phyloP scores from a whole-genome alignment of 164 flowering plant species.

The Nymphaea thermarum region DNA sequence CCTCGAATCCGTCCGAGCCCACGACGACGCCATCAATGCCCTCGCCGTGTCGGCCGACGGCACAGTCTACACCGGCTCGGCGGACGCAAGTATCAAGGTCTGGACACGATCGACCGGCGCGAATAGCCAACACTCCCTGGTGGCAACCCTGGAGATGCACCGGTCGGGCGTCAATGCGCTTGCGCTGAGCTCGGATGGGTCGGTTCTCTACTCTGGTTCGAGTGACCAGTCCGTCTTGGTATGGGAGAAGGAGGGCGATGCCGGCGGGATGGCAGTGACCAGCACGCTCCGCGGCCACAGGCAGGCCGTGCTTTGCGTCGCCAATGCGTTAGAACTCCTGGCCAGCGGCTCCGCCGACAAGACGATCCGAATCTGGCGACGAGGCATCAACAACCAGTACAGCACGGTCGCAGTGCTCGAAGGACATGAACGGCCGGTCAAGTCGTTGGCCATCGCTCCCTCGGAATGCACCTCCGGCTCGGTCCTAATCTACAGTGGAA shows the following conservation, averaged over 20 bases:
- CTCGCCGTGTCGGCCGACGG: conserved; percentile 46
- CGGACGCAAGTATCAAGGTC: conserved; percentile 71
- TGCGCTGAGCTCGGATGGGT: conserved; percentile 46
- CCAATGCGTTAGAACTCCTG: conserved; percentile 5
- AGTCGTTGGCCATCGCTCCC: conserved; percentile 47
- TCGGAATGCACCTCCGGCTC: conserved; percentile 6
- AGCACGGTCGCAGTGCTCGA: conserved; percentile 62
- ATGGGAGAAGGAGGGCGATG: conserved; percentile 38
- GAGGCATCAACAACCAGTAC: conserved; percentile 24
- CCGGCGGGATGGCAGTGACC: conserved; percentile 27
- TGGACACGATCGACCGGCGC: conserved; percentile 45
- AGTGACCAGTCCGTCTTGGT: conserved; percentile 63
- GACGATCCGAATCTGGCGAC: conserved; percentile 69
- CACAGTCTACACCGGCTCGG: conserved; percentile 73
- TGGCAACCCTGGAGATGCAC: conserved; percentile 52
- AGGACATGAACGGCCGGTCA: conserved; percentile 77
- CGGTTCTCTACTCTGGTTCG: conserved; percentile 61
- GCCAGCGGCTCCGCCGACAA: conserved; percentile 83
- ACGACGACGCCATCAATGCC: conserved; percentile 86
- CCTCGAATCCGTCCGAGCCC: conserved; percentile 71
- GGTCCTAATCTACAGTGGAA: conserved; percentile 53
- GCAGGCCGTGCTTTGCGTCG: conserved; percentile 61
- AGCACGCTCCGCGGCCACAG: conserved; percentile 66
- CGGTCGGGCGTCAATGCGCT: conserved; percentile 70
- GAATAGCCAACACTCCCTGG: conserved; percentile 32